Conservation (phyloP, 352 stramenopile genomes). For the Aphanomyces cochlioides region DNA sequence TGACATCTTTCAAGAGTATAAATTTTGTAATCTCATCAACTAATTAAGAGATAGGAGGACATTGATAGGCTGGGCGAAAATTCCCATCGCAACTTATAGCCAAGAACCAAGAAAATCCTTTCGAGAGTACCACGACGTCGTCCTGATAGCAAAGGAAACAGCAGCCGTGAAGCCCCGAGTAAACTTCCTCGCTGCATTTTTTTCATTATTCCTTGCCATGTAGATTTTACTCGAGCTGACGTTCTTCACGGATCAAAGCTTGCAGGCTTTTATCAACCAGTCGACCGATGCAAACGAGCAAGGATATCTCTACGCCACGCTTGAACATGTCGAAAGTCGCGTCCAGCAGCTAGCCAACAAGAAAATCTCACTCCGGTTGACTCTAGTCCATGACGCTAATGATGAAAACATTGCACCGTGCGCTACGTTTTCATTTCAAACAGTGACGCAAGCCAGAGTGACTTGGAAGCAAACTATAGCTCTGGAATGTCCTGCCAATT, state of each 20-base stretch:
- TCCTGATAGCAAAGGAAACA: conserved; percentile 16
- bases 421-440: conserved; percentile 7
- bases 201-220: background rate
- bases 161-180: conserved; percentile 4
- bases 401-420: background rate
- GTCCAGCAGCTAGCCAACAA: background rate
- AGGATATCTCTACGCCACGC: conserved; percentile 14
- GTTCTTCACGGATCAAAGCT: conserved; percentile 27
- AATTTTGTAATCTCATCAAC: background rate
- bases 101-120: conserved; percentile 11
- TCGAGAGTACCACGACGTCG: conserved; percentile 24
- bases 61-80: conserved; percentile 17
- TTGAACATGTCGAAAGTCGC: conserved; percentile 10
- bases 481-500: conserved; percentile 14
- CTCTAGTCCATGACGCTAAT: background rate
- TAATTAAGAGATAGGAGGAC: background rate
- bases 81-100: conserved; percentile 24
- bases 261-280: conserved; percentile 13
- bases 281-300: background rate
- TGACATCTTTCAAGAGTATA: conserved; percentile 20
- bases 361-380: conserved; percentile 21
- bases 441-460: background rate
- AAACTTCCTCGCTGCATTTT: background rate
- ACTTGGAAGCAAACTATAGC: conserved; percentile 1
- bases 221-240: conserved; percentile 26